A percentile compares a stretch with the other conserved stretches of the same genome.
phyloP scores from a whole-genome alignment of 345 rosid species.

The Passiflora organensis region DNA sequence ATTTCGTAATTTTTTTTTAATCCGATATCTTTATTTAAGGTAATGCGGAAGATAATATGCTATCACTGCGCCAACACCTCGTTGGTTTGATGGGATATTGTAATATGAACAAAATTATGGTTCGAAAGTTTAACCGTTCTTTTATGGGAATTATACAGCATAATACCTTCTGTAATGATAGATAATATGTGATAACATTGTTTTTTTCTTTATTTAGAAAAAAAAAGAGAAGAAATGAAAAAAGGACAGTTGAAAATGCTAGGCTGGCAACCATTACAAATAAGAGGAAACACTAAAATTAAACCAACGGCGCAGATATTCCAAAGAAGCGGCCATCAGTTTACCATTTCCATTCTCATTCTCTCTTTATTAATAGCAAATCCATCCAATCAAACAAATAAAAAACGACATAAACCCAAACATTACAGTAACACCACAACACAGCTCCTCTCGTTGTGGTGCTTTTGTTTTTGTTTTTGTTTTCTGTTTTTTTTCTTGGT shows the following conservation, averaged over 20 bases:
- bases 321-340: constrained; percentile 33
- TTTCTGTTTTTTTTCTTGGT: too few species aligned
- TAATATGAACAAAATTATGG: too few species aligned
- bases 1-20: too few species aligned
- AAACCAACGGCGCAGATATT: neutral
- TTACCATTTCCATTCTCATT: neutral
- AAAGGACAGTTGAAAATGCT: constrained; percentile 14
- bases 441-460: constrained; percentile 15
- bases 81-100: too few species aligned
- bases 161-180: too few species aligned
- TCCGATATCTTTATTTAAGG: too few species aligned
- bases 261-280: constrained; percentile 27
- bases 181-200: too few species aligned
- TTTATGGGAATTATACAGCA: too few species aligned
- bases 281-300: neutral
- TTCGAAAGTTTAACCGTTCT: too few species aligned
- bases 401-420: neutral
- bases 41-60: too few species aligned
- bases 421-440: constrained; percentile 2
- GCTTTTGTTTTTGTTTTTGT: too few species aligned
- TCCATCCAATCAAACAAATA: neutral
- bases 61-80: too few species aligned
- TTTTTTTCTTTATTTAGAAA: neutral
- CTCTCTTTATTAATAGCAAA: neutral
- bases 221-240: neutral